Base-by-base conservation (phyloP, 805 yeast genomes). In the Candida morakotiae region DNA sequence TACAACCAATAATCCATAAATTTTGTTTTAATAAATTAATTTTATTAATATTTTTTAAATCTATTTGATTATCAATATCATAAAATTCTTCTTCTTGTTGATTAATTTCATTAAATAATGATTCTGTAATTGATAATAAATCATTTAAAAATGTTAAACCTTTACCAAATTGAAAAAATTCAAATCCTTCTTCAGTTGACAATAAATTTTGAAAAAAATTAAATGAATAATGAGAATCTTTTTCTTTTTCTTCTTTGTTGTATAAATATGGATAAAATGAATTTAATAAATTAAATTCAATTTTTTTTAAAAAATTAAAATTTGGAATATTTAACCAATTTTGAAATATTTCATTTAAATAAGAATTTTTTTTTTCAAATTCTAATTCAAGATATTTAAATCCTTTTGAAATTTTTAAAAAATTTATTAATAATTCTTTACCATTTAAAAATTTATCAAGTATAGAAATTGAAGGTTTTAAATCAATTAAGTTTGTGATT, bases 1-100 rank as follows among this genome's bases (percentile, higher is more conserved):
- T 78, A 49, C 81, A 80, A 0, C 96, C 97, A 23, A 87, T 68
- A 1, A 94, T 81, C 97, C 97, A 91, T 24, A 91, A 49, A 23
- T 83, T 76, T 9, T 89, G 85, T 52, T 86, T 87, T 18, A 91
- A 56, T 3, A 18, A n/a, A 16, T 30, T 36, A 8, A 52, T 14
- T 7, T 64, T 23, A 14, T 66, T 41, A 14, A 60, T 58, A 5
- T 68, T 67, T 4, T 62, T 62, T 15, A 62, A 69, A n/a, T n/a
- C n/a, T 5, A 53, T 54, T 16, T 39, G 37, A 8, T 44, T 40
- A 8, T 49, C 48, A 20, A 38, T 38, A 26, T 41, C 44, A n/a
- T n/a, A n/a, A 3, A 40, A 16, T n/a, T 43, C 52, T 45, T 41
- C 61, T 38, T 29, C 55, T 23, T 40, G 56, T 40, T 21, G 9